Evolutionary conservation across 768 basidiomycete genomes (phyloP).

Genomic region (Suillus plorans): DNA sequence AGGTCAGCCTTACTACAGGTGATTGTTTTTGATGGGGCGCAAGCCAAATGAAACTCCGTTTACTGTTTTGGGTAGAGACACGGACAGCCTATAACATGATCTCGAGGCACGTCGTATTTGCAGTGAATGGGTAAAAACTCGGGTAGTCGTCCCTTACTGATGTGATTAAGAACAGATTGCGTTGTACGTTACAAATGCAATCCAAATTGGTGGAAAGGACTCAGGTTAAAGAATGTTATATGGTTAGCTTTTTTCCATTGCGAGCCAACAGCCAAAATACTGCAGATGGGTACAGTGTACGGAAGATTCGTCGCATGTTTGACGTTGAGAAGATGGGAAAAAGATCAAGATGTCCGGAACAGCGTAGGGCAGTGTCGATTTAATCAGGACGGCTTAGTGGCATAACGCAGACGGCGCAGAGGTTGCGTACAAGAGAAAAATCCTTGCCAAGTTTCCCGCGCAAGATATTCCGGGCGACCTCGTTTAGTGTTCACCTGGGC

Average conservation of each 20-base stretch:
- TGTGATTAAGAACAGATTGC: neutral
- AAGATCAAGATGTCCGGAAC: constrained; percentile 15
- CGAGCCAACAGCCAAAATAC: neutral
- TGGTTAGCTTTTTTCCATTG: neutral
- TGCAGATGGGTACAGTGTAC: constrained; percentile 31
- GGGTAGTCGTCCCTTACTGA: neutral
- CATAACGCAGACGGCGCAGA: too few relatives aligned
- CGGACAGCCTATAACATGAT: neutral
- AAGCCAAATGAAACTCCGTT: neutral
- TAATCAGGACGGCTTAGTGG: too few relatives aligned
- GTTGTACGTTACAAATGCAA: neutral
- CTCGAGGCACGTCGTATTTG: neutral
- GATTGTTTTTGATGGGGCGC: constrained; percentile 1
- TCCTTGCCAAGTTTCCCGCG: too few relatives aligned
- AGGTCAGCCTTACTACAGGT: neutral
- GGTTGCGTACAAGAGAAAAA: too few relatives aligned
- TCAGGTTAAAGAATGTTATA: neutral
- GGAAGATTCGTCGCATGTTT: constrained; percentile 36
- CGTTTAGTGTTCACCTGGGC: too few relatives aligned
- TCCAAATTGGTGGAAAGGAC: neutral
- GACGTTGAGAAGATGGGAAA: constrained; percentile 37
- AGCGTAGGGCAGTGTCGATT: too few relatives aligned
- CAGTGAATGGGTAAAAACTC: neutral
- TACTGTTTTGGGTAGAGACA: neutral
- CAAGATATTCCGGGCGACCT: too few relatives aligned